These are phyloP conservation scores for Diaporthe citriasiana DNA, from an alignment of 2,329 filamentous ascomycete genomes.

Conservation along the genomic window DNA sequence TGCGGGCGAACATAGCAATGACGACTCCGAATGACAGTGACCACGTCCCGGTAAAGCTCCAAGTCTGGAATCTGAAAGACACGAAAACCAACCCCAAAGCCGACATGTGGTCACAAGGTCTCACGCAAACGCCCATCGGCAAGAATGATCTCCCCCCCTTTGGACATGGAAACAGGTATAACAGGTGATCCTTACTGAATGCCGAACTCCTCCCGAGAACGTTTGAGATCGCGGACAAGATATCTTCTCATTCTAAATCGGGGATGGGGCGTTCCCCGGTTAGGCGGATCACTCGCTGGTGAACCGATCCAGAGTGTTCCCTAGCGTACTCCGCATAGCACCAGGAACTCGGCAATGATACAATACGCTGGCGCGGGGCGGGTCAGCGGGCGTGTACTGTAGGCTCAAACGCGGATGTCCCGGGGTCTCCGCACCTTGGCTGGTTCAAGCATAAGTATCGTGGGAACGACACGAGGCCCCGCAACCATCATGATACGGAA, in stretches of 20 bases:
- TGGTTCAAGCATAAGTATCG: constrained; percentile 28
- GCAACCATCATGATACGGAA: neutral
- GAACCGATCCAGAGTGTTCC: constrained; percentile 1
- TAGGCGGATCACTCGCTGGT: constrained; percentile 5
- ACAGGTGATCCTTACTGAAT: constrained; percentile 1
- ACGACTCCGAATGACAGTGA: no score
- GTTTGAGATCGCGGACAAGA: constrained; percentile 25
- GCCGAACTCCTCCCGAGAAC: constrained; percentile 15
- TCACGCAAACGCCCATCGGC: neutral
- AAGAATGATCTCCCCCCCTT: neutral
- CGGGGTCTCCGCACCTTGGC: constrained; percentile 35
- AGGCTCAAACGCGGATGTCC: neutral
- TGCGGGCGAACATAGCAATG: neutral
- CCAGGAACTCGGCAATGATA: constrained; percentile 17
- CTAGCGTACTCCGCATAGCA: constrained; percentile 28
- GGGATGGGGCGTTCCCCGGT: neutral
- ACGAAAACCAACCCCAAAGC: neutral
- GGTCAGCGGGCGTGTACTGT: neutral
- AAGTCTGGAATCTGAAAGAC: neutral
- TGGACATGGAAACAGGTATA: neutral
- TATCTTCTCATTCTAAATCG: constrained; percentile 28
- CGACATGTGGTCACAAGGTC: neutral
- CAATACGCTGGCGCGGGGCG: constrained; percentile 7
- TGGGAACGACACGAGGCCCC: neutral
- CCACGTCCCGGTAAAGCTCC: neutral